Conservation (phyloP, 2,329 filamentous ascomycete species). For the Fusarium sp. region DNA sequence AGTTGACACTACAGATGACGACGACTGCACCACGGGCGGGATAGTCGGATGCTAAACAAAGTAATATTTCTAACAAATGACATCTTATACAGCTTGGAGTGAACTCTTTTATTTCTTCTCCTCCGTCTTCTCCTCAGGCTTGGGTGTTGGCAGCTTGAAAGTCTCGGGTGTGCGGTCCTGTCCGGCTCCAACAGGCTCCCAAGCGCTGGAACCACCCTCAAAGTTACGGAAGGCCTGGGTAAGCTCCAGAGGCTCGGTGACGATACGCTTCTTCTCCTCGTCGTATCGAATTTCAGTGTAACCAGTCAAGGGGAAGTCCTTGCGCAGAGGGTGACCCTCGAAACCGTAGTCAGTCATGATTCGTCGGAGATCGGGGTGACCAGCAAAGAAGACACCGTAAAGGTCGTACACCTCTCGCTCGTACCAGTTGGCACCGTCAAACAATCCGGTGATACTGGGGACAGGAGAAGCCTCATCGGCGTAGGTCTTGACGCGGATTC, state of each 20-base stretch:
- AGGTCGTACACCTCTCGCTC: slow-evolving; percentile 98
- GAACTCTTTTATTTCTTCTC: slow-evolving; percentile 80
- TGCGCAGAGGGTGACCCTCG: slow-evolving; percentile 95
- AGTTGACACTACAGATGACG: slow-evolving; percentile 23
- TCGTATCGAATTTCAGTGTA: slow-evolving; percentile 99
- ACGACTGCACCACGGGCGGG: slow-evolving; percentile 18
- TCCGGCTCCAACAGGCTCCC: slow-evolving; percentile 76
- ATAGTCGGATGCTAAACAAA: slow-evolving; percentile 39
- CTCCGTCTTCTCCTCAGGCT: slow-evolving; percentile 92
- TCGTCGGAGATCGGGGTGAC: slow-evolving; percentile 92
- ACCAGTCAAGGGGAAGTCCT: slow-evolving; percentile 97
- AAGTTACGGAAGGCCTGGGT: slow-evolving; percentile 99
- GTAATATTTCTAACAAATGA: slow-evolving; percentile 49
- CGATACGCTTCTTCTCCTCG: slow-evolving; percentile 99
- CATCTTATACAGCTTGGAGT: slow-evolving; percentile 50
- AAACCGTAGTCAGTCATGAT: slow-evolving; percentile 99
- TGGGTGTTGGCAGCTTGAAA: slow-evolving; percentile 95
- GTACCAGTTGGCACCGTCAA: slow-evolving; percentile 98
- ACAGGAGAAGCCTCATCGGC: slow-evolving; percentile 95
- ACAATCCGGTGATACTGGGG: slow-evolving; percentile 86
- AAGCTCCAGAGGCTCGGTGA: slow-evolving; percentile 96
- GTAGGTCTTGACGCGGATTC: slow-evolving; percentile 98
- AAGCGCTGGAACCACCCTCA: slow-evolving; percentile 82
- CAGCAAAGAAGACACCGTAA: slow-evolving; percentile 96
- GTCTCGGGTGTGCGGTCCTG: slow-evolving; percentile 82